Evolutionary conservation across 1,284 basidiomycete genomes (phyloP).

Genomic region (Ceratobasidium sp.): DNA sequence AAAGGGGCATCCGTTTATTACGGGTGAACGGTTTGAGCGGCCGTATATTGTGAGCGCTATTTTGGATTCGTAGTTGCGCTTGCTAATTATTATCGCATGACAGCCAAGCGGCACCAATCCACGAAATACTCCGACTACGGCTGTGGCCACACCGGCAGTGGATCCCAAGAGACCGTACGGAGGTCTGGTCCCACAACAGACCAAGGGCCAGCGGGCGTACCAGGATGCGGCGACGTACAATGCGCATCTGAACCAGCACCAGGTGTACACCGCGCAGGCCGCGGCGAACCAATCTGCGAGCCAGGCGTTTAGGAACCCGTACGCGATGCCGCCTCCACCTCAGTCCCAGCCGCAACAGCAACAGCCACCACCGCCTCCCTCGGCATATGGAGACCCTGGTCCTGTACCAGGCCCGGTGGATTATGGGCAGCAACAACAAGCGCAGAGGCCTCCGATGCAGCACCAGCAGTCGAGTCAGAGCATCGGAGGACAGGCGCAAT

Average conservation of each 20-base stretch:
- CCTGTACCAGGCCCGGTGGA: slow-evolving; percentile 9
- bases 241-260: slow-evolving; percentile 93
- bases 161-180: slow-evolving; percentile 93
- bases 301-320: slow-evolving; percentile 67
- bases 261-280: slow-evolving; percentile 85
- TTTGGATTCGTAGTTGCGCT: slow-evolving; percentile 20
- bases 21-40: slow-evolving; percentile 92
- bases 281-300: slow-evolving; percentile 66
- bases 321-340: slow-evolving; percentile 38
- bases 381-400: slow-evolving; percentile 46
- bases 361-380: slow-evolving; percentile 49
- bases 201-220: slow-evolving; percentile 82
- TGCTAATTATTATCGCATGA: neutral
- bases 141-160: slow-evolving; percentile 49
- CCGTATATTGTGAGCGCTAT: slow-evolving; percentile 78
- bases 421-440: slow-evolving; percentile 16
- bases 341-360: slow-evolving; percentile 20
- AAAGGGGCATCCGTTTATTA: slow-evolving; percentile 95
- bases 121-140: slow-evolving; percentile 41
- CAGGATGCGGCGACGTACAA: slow-evolving; percentile 95
- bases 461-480: slow-evolving; percentile 55
- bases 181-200: slow-evolving; percentile 86
- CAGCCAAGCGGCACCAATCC: slow-evolving; percentile 44
- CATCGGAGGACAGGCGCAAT: slow-evolving; percentile 50
- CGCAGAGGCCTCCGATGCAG: slow-evolving; percentile 31